These are phyloP conservation scores for Colletotrichum noveboracense DNA, from an alignment of 2,329 filamentous ascomycete genomes.

Conservation along the genomic window DNA sequence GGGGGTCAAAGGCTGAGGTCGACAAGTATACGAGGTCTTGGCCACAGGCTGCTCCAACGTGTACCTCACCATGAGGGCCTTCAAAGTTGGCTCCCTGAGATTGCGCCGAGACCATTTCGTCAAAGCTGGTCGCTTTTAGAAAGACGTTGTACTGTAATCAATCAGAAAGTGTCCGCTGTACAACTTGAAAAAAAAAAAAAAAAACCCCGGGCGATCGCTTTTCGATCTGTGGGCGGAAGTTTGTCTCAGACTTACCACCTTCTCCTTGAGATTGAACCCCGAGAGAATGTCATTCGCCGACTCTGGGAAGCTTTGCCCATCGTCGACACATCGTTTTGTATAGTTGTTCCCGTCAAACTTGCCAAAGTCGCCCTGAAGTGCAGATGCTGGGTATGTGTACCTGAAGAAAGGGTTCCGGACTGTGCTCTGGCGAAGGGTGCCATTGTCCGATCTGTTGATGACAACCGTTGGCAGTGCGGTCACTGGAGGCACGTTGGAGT, in stretches of 20 bases:
- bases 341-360: constrained; percentile 21
- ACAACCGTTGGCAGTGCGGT: constrained; percentile 37
- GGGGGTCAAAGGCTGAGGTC: constrained; percentile 49
- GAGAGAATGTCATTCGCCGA: constrained; percentile 41
- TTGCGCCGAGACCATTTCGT: constrained; percentile 45
- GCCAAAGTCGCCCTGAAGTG: constrained; percentile 42
- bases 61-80: constrained; percentile 47
- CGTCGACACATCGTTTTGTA: constrained; percentile 14
- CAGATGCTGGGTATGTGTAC: constrained; percentile 52
- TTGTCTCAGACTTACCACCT: constrained; percentile 40
- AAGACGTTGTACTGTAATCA: constrained; percentile 46
- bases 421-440: constrained; percentile 28
- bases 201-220: not conserved
- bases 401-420: constrained; percentile 59
- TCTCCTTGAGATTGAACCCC: constrained; percentile 39
- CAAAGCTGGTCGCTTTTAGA: constrained; percentile 38
- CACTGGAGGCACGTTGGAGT: constrained; percentile 47
- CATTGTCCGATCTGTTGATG: constrained; percentile 46
- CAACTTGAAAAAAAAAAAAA: not conserved
- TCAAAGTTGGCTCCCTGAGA: constrained; percentile 46
- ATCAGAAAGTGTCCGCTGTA: not conserved
- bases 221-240: not conserved
- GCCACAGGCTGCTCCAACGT: constrained; percentile 41
- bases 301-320: constrained; percentile 38
- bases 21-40: constrained; percentile 40